Evolutionary conservation across 805 yeast species (phyloP).

Genomic region (Suhomyces prunicola): DNA sequence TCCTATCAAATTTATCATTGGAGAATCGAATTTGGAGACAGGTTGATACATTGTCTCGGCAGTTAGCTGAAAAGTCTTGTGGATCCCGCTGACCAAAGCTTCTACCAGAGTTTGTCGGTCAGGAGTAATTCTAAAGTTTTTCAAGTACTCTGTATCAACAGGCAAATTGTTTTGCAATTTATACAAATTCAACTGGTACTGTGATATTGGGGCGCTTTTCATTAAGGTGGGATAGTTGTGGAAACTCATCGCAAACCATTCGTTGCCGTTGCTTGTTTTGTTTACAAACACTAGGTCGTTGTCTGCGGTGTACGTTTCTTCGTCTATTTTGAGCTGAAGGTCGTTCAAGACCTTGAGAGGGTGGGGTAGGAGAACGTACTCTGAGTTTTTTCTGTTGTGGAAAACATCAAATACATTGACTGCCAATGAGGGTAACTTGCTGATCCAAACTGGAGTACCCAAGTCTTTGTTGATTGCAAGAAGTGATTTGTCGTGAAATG

Average conservation of each 20-base stretch:
- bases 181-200: slow-evolving; percentile 46
- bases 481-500: slow-evolving; percentile 76
- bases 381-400: slow-evolving; percentile 17
- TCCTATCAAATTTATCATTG: slow-evolving; percentile 21
- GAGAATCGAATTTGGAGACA: slow-evolving; percentile 22
- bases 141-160: slow-evolving; percentile 15
- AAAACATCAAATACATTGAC: slow-evolving; percentile 80
- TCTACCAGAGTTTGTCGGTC: slow-evolving; percentile 21
- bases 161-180: slow-evolving; percentile 18
- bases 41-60: slow-evolving; percentile 37
- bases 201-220: slow-evolving; percentile 71
- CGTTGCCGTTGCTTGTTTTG: slow-evolving; percentile 59
- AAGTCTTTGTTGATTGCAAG: slow-evolving; percentile 68
- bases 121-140: slow-evolving; percentile 15
- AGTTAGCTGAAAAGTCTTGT: slow-evolving; percentile 27
- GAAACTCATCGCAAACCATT: slow-evolving; percentile 86
- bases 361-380: slow-evolving; percentile 62
- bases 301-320: slow-evolving; percentile 15
- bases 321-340: slow-evolving; percentile 22
- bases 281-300: slow-evolving; percentile 56
- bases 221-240: slow-evolving; percentile 76
- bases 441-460: slow-evolving; percentile 79
- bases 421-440: slow-evolving; percentile 66
- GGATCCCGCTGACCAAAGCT: slow-evolving; percentile 33
- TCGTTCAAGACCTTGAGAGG: slow-evolving; percentile 49